Conservation (phyloP, 1,284 basidiomycete species). For the Ceratobasidium sp. region DNA sequence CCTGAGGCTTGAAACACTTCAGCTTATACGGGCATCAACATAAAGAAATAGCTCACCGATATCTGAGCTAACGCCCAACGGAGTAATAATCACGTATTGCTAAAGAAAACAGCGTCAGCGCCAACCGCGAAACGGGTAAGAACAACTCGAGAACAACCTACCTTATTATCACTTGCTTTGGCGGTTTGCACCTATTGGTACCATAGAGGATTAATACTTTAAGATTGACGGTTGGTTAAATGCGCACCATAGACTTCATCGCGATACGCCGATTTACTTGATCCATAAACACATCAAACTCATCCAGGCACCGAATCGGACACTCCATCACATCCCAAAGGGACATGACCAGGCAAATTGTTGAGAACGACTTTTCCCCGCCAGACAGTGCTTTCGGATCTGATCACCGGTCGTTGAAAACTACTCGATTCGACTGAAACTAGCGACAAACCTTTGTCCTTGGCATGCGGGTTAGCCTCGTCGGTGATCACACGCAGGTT, state of each 20-base stretch:
- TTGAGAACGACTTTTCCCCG: constrained; percentile 96
- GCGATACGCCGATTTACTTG: constrained; percentile 91
- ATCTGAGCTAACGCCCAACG: constrained; percentile 59
- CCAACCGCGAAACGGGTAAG: constrained; percentile 55
- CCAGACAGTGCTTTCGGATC: constrained; percentile 83
- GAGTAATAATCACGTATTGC: constrained; percentile 94
- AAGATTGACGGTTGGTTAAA: not conserved
- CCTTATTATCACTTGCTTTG: constrained; percentile 78
- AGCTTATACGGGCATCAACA: constrained; percentile 15
- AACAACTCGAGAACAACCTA: constrained; percentile 61
- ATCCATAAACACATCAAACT: constrained; percentile 98
- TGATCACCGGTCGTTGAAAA: constrained; percentile 54
- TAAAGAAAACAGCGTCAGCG: constrained; percentile 53
- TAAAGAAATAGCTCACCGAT: constrained; percentile 11
- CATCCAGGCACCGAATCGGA: constrained; percentile 91
- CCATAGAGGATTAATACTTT: constrained; percentile 37
- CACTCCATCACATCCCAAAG: no score
- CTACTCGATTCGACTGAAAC: not conserved
- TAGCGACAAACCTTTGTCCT: constrained; percentile 38
- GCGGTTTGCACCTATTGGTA: constrained; percentile 84
- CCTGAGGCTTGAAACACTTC: constrained; percentile 56
- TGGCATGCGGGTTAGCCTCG: constrained; percentile 38
- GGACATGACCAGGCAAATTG: constrained; percentile 69
- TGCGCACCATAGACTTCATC: constrained; percentile 89
- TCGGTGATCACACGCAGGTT: constrained; percentile 71